phyloP scores from a whole-genome alignment of 1,284 basidiomycete species.

The Pseudozyma flocculosa region DNA sequence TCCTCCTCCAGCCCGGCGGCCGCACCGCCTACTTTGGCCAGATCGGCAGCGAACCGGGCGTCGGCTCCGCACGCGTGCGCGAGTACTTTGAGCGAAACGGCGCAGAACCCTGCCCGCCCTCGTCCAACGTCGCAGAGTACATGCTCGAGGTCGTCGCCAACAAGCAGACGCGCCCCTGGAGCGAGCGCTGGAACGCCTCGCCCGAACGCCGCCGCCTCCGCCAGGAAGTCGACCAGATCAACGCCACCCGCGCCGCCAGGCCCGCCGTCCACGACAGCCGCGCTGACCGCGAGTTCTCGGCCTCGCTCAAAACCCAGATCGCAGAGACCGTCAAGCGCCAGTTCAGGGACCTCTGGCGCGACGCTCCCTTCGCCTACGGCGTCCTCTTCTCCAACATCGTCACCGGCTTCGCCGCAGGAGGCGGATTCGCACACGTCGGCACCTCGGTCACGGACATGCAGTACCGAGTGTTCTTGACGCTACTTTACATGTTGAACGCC shows the following conservation, averaged over 20 bases:
- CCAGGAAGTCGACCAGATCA: conserved; percentile 60
- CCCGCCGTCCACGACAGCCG: conserved; percentile 29
- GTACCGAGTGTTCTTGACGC: conserved; percentile 28
- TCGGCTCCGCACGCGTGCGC: conserved; percentile 27
- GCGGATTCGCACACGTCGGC: conserved; percentile 33
- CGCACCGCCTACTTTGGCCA: conserved; percentile 36
- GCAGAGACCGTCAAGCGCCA: conserved; percentile 64
- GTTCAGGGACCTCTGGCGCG: conserved; percentile 65
- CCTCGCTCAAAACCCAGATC: conserved; percentile 64
- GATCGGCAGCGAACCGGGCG: conserved; percentile 29
- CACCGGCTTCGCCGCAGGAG: conserved; percentile 51
- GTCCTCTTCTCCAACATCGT: conserved; percentile 65
- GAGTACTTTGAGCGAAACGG: conserved; percentile 47
- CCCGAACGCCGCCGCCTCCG: conserved; percentile 60
- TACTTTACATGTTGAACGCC: conserved; percentile 42
- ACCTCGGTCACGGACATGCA: conserved; percentile 19
- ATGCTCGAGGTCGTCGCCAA: conserved; percentile 57
- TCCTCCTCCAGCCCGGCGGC: conserved; percentile 45
- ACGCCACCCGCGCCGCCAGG: conserved; percentile 46
- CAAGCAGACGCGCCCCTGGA: conserved; percentile 22
- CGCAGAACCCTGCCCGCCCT: conserved; percentile 34
- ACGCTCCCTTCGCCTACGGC: conserved; percentile 73
- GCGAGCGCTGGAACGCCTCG: conserved; percentile 50
- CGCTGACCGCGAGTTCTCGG: conserved; percentile 63
- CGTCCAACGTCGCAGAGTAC: conserved; percentile 50